Conservation (phyloP, 208 protist genomes). For the Borovskyia barvae region DNA sequence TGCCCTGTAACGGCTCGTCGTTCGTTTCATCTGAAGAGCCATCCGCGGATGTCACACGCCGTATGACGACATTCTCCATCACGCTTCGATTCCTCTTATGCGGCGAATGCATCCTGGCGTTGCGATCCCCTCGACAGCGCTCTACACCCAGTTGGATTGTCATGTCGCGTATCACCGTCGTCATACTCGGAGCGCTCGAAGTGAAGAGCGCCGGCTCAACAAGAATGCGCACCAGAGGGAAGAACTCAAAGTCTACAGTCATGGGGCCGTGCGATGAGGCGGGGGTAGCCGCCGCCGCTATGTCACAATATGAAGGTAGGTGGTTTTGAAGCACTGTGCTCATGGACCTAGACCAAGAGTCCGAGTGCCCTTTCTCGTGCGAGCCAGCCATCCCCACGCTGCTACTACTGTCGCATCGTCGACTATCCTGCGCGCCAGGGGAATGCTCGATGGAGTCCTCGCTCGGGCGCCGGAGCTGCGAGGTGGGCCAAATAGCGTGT, state of each 20-base stretch:
- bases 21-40: background rate
- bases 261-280: no score
- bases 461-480: background rate
- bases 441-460: background rate
- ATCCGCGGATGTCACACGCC: slow-evolving; percentile 8
- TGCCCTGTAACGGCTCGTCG: background rate
- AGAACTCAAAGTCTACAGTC: slow-evolving; percentile 15
- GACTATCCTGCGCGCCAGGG: no score
- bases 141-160: slow-evolving; percentile 15
- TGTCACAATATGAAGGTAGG: background rate
- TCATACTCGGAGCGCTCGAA: background rate
- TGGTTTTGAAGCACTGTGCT: background rate
- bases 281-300: no score
- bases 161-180: slow-evolving; percentile 16
- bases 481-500: slow-evolving; percentile 5
- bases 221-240: slow-evolving; percentile 21
- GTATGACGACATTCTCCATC: slow-evolving; percentile 17
- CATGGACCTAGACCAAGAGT: no score
- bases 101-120: background rate
- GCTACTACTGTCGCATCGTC: no score
- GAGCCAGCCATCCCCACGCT: no score
- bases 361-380: no score
- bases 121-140: background rate
- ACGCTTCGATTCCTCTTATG: slow-evolving; percentile 1
- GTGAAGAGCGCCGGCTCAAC: slow-evolving; percentile 24